These are phyloP conservation scores for Misopates orontium DNA, from an alignment of 257 asterid genomes.

Conservation along the genomic window DNA sequence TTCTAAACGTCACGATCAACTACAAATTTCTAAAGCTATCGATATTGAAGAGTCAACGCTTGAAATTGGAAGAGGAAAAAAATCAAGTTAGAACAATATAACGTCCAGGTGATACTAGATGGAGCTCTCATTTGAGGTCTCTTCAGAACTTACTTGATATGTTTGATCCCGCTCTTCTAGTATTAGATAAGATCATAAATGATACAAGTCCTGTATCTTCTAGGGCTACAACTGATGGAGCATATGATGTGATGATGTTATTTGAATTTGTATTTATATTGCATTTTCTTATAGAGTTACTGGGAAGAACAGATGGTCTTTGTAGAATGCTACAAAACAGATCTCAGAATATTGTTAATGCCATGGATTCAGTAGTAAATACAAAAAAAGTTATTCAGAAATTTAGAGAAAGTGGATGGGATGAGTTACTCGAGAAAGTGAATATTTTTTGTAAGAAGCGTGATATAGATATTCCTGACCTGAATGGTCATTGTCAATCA, in stretches of 20 bases:
- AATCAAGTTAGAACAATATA: background rate
- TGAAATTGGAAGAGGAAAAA: background rate
- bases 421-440: constrained; percentile 5
- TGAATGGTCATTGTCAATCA: too few species aligned
- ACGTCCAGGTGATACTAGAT: too few species aligned
- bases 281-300: too few species aligned
- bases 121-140: too few species aligned
- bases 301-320: background rate
- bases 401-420: background rate
- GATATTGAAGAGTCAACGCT: background rate
- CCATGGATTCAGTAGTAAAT: background rate
- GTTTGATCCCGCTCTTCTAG: too few species aligned
- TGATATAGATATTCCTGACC: too few species aligned
- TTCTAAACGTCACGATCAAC: background rate
- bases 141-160: too few species aligned
- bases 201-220: too few species aligned
- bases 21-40: background rate
- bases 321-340: constrained; percentile 7
- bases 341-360: constrained; percentile 4
- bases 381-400: background rate
- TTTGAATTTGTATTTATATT: too few species aligned
- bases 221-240: too few species aligned
- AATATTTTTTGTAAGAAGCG: constrained; percentile 8
- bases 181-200: too few species aligned
- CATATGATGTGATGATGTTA: too few species aligned